Evolutionary conservation across 2,329 filamentous ascomycete genomes (phyloP), one percentile per base, ranked within the genome.

Genomic region (Bipolaris gigantea): DNA sequence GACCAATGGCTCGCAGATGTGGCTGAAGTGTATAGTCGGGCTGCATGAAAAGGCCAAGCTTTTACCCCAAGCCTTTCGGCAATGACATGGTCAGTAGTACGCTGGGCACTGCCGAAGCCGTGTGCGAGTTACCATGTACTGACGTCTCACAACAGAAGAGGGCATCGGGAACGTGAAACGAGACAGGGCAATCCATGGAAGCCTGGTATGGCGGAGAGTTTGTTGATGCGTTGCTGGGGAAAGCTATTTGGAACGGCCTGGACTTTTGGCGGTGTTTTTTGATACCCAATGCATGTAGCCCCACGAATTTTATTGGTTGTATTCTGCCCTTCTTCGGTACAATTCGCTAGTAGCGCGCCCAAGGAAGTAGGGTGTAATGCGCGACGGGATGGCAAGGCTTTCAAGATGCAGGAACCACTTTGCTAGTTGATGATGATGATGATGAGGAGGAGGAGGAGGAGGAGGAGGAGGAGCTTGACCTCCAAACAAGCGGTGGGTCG

Each of bases 1-100:
- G 50, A 49, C 34, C 47, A 35, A 39, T 53, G 50, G 50, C 45
- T 53, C 25, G 45, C 25, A 23, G 50, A 49, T 34, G 45, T 53
- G 18, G 50, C 50, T 42, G 50, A 53, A 19, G 50, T 49, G 13
- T 43, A 49, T 21, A 25, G 45, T 27, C 45, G 45, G 27, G 45
- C 45, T 38, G 50, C 39, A 32, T 53, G 33, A 53, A 35, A 43
- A 35, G 16, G 21, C 33, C 33, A 46, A 46, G 43, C 43, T 27
- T 46, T 36, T 23, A 4, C 43, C 32, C 43, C 33, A 36, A 46
- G 21, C 43, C 30, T 46, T 46, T 13, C 25, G 43, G 32, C 33
- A n/a, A 35, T 21, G 19, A 15, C 33, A 18, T 27, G 35, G 21
- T 23, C 15, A n/a, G 25, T 25, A 21, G 43, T 46, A 46, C 15